phyloP scores from a whole-genome alignment of 495 filamentous ascomycete genomes.

The Thozetella sp. region DNA sequence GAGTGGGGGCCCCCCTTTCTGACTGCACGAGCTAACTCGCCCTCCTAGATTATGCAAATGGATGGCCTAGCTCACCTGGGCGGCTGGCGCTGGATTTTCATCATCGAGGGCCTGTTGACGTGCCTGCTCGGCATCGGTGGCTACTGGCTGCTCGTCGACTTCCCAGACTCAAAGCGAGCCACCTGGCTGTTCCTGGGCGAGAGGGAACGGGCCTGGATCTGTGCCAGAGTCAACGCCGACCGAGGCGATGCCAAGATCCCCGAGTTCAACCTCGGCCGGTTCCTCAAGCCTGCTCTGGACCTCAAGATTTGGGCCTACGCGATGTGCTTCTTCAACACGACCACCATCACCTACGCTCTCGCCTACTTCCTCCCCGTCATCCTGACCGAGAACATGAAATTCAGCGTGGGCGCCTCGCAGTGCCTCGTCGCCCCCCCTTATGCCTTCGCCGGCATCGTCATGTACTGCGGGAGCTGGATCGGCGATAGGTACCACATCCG shows the following conservation, averaged over 20 bases:
- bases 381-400: conserved; percentile 58
- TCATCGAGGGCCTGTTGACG: conserved; percentile 59
- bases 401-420: conserved; percentile 54
- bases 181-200: conserved; percentile 55
- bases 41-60: conserved; percentile 60
- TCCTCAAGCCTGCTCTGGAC: conserved; percentile 50
- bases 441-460: conserved; percentile 59
- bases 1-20: no score
- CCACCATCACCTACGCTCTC: conserved; percentile 63
- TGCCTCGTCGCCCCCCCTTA: conserved; percentile 69
- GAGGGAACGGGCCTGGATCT: conserved; percentile 54
- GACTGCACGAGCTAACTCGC: neutral
- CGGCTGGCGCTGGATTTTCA: conserved; percentile 70
- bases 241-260: conserved; percentile 54
- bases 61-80: conserved; percentile 42
- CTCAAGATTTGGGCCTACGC: conserved; percentile 66
- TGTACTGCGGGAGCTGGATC: conserved; percentile 52
- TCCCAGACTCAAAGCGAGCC: conserved; percentile 53
- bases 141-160: conserved; percentile 60
- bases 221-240: conserved; percentile 60
- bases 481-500: conserved; percentile 60
- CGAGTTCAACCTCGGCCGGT: conserved; percentile 51
- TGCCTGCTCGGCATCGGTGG: conserved; percentile 44
- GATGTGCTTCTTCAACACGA: conserved; percentile 59
- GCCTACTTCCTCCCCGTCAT: conserved; percentile 72